Evolutionary conservation across 2,329 filamentous ascomycete species (phyloP).

Genomic region (Diaporthe australafricana): DNA sequence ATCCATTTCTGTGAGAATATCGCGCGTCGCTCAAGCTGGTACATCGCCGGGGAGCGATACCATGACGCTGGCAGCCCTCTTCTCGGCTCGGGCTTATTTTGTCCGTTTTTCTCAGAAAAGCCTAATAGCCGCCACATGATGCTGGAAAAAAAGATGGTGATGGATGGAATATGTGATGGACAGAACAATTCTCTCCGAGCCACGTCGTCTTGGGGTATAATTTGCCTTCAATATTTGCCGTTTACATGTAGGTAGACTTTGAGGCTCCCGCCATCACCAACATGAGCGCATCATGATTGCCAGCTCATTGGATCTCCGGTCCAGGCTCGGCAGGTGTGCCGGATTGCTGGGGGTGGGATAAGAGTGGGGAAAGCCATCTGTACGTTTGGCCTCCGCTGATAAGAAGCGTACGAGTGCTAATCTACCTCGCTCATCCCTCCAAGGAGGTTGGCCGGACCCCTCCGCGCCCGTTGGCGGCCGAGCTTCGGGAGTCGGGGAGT

Average conservation of each 20-base stretch:
- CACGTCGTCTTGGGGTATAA: neutral
- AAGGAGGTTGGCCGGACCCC: neutral
- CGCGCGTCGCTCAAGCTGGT: constrained; percentile 56
- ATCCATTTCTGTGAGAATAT: constrained; percentile 57
- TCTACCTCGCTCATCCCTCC: neutral
- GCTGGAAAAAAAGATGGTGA: neutral
- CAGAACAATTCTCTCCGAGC: neutral
- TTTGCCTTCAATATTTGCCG: neutral
- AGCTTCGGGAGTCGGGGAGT: constrained; percentile 5
- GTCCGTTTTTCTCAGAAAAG: constrained; percentile 1
- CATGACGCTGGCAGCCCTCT: constrained; percentile 56
- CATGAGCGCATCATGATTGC: neutral
- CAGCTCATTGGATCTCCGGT: neutral
- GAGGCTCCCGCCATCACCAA: neutral
- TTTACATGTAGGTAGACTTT: constrained; percentile 5
- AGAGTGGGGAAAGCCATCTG: constrained; percentile 24
- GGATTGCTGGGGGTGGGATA: constrained; percentile 19
- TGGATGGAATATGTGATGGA: neutral
- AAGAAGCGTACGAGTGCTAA: neutral
- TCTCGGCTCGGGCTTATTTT: constrained; percentile 39
- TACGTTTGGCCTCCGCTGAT: neutral
- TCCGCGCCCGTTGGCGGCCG: neutral
- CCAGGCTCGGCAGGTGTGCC: neutral
- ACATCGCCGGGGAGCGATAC: constrained; percentile 56
- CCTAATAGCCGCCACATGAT: constrained; percentile 34